Conservation (phyloP, 208 protist species). For the Acanthamoeba healyi region DNA sequence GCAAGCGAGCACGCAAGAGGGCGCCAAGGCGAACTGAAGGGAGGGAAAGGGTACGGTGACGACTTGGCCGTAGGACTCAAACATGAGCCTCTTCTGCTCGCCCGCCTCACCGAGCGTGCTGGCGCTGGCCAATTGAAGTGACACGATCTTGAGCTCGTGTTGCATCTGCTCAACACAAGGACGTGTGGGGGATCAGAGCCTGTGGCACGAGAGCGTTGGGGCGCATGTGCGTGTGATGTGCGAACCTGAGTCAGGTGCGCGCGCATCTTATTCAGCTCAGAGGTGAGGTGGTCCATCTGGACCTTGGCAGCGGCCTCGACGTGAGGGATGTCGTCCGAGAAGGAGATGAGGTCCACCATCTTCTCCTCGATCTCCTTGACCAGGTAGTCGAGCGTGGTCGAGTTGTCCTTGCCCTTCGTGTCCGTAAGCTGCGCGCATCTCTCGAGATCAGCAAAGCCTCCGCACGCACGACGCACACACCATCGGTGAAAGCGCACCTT, state of each 20-base stretch:
- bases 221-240: too few species aligned
- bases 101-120: not conserved
- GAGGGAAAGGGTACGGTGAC: not conserved
- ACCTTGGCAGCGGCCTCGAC: slow-evolving; percentile 35
- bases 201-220: too few species aligned
- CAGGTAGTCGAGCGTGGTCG: slow-evolving; percentile 30
- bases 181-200: not conserved
- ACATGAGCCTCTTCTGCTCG: slow-evolving; percentile 5
- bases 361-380: slow-evolving; percentile 57
- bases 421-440: not conserved
- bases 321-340: not conserved
- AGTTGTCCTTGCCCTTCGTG: slow-evolving; percentile 54
- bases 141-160: slow-evolving; percentile 22
- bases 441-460: too few species aligned
- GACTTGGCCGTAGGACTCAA: slow-evolving; percentile 18
- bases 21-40: not conserved
- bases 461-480: not conserved
- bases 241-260: not conserved
- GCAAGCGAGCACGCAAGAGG: too few species aligned
- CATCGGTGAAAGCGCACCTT: not conserved
- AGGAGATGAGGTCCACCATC: slow-evolving; percentile 22
- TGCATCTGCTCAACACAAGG: not conserved
- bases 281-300: not conserved
- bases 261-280: slow-evolving; percentile 14
- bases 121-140: not conserved